Evolutionary conservation across 352 stramenopile species (phyloP), one percentile per base, ranked within the genome.

Genomic region (Phytophthora ohioensis): DNA sequence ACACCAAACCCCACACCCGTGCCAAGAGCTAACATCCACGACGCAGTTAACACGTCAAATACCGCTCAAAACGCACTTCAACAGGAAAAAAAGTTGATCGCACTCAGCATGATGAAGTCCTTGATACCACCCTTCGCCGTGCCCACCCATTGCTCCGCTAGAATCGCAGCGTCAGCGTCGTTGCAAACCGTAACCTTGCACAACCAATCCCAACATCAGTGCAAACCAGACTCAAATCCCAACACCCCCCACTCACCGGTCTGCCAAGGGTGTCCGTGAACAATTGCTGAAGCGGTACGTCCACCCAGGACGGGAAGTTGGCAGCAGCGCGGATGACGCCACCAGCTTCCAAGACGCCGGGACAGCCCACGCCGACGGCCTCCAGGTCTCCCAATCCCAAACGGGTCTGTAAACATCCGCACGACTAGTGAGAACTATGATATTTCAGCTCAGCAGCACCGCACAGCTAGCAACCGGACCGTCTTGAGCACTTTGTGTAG

Each of bases 81-180:
- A 57, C 15, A 3, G 7, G 1, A 51, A 21, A 43, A 38, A 12
- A 42, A 57, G 38, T 21, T 32, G 41, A 36, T 71, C 79, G 56
- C 84, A 96, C 88, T 94, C 12, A 96, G 67, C 88, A 96, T 96
- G 74, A 94, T 82, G 47, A 94, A 92, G 60, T 90, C 81, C 52
- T 85, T 77, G 42, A 94, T 67, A 34, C 71, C 69, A 10, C 68
- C 66, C 51, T 85, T 88, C 9, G 88, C 88, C 6, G 73, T 83
- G 55, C 88, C 88, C 31, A 94, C 81, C 88, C 87, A 96, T 53
- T 92, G 78, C 67, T 96, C 88, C 8, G 88, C 88, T 53, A 93
- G 58, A 51, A 94, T 88, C 61, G 88, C 88, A 10, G 88, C 88
- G 60, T 95, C 88, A 3, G 88, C 88, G 49, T 95, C 88, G 31